Evolutionary conservation across 257 asterid genomes (phyloP).

Genomic region (Solanum bulbocastanum): DNA sequence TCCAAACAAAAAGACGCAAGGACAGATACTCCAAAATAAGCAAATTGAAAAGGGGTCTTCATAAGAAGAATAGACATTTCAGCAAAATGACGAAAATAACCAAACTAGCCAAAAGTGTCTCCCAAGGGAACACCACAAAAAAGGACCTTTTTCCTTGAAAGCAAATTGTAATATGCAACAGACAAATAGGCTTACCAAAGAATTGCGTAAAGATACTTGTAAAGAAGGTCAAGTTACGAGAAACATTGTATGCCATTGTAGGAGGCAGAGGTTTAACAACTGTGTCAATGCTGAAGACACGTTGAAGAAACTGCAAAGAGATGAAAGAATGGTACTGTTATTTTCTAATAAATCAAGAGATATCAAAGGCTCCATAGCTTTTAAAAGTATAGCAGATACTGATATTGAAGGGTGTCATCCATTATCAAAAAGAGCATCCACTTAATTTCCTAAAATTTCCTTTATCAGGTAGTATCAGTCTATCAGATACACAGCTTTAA

Average conservation of each 20-base stretch:
- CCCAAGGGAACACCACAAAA: neutral
- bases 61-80: neutral
- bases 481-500: neutral
- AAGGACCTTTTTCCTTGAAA: neutral
- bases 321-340: neutral
- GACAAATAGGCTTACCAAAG: constrained; percentile 42
- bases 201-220: constrained; percentile 93
- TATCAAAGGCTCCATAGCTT: neutral
- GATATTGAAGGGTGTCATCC: neutral
- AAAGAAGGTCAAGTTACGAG: constrained; percentile 89
- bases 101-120: neutral
- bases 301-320: constrained; percentile 73
- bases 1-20: neutral
- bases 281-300: constrained; percentile 83
- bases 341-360: neutral
- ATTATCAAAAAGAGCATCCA: neutral
- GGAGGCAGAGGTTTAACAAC: constrained; percentile 92
- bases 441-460: neutral
- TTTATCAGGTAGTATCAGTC: neutral
- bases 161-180: neutral
- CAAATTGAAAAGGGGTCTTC: neutral
- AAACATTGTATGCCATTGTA: constrained; percentile 61
- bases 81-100: neutral
- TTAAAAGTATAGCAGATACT: neutral
- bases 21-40: neutral